Percentiles rank a stretch among this genome's conserved stretches.
phyloP scores from a whole-genome alignment of 495 filamentous ascomycete genomes.

The Aspergillus cristatus region DNA sequence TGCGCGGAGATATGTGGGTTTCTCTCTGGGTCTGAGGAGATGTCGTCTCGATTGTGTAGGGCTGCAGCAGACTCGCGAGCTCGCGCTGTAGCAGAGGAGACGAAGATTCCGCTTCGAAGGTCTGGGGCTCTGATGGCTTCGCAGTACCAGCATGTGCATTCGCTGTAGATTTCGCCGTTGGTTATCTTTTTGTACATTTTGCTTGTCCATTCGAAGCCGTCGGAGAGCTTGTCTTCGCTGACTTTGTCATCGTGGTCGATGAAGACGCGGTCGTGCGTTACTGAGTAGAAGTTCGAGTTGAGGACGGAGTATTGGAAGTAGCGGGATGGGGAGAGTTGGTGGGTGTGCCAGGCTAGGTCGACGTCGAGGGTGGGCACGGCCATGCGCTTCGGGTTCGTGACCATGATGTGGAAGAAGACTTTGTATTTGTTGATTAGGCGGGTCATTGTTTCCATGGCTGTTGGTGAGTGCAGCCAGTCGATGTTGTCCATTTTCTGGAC shows the following conservation, averaged over 20 bases:
- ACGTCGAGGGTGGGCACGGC: conserved; percentile 80
- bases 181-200: conserved; percentile 53
- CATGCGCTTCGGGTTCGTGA: conserved; percentile 37
- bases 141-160: conserved; percentile 90
- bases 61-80: conserved; percentile 35
- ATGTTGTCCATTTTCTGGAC: conserved; percentile 74
- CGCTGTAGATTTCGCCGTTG: conserved; percentile 59
- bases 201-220: conserved; percentile 66
- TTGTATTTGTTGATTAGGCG: conserved; percentile 61
- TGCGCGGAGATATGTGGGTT: conserved; percentile 68
- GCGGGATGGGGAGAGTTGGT: conserved; percentile 50
- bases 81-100: conserved; percentile 18
- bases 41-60: conserved; percentile 43
- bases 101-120: conserved; percentile 38
- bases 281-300: conserved; percentile 2
- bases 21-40: conserved; percentile 46
- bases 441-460: conserved; percentile 52
- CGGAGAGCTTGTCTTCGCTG: conserved; percentile 49
- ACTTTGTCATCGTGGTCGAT: conserved; percentile 87
- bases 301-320: conserved; percentile 52
- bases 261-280: conserved; percentile 26
- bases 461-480: conserved; percentile 66
- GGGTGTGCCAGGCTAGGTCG: conserved; percentile 73
- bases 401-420: conserved; percentile 62
- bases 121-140: conserved; percentile 60